Evolutionary conservation across 2,329 filamentous ascomycete species (phyloP).

Genomic region (Claviceps cyperi): DNA sequence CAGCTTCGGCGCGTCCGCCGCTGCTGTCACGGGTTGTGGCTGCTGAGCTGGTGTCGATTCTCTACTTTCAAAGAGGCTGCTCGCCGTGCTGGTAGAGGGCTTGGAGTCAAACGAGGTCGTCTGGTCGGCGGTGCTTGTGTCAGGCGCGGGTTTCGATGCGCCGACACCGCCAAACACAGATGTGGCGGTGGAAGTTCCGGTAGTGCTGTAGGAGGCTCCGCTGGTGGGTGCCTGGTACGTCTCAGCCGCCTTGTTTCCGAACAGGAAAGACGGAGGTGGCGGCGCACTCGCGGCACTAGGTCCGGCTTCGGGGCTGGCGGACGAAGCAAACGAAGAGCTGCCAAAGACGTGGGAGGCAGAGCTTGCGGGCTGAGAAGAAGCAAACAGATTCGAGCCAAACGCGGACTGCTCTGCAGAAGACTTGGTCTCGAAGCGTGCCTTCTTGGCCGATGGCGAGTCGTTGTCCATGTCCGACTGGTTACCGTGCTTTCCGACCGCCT

Average conservation of each 20-base stretch:
- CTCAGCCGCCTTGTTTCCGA: slow-evolving; percentile 19
- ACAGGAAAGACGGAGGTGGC: slow-evolving; percentile 21
- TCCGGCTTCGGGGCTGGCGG: slow-evolving; percentile 12
- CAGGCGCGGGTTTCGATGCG: slow-evolving; percentile 3
- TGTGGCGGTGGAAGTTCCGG: not conserved
- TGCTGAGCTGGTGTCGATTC: slow-evolving; percentile 10
- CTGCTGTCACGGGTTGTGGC: slow-evolving; percentile 6
- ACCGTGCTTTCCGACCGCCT: slow-evolving; percentile 18
- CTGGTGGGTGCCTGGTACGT: slow-evolving; percentile 11
- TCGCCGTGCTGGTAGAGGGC: slow-evolving; percentile 6
- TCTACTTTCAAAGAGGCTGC: slow-evolving; percentile 4
- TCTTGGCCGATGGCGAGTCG: slow-evolving; percentile 22
- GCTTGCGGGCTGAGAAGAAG: slow-evolving; percentile 15
- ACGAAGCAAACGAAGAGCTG: not conserved
- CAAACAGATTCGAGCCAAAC: slow-evolving; percentile 19
- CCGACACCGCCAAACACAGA: slow-evolving; percentile 7
- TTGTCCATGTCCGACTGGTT: slow-evolving; percentile 32
- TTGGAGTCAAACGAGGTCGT: slow-evolving; percentile 13
- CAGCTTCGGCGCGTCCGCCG: slow-evolving; percentile 11
- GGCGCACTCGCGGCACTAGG: slow-evolving; percentile 15
- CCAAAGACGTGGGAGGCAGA: slow-evolving; percentile 15
- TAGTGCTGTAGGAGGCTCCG: slow-evolving; percentile 7
- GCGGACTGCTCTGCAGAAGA: slow-evolving; percentile 14
- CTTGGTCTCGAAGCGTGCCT: slow-evolving; percentile 18
- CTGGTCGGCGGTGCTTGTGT: slow-evolving; percentile 4